Percentiles rank a stretch among this genome's conserved stretches.
Evolutionary conservation across 805 yeast species (phyloP).

Genomic region (Teunomyces atbi): DNA sequence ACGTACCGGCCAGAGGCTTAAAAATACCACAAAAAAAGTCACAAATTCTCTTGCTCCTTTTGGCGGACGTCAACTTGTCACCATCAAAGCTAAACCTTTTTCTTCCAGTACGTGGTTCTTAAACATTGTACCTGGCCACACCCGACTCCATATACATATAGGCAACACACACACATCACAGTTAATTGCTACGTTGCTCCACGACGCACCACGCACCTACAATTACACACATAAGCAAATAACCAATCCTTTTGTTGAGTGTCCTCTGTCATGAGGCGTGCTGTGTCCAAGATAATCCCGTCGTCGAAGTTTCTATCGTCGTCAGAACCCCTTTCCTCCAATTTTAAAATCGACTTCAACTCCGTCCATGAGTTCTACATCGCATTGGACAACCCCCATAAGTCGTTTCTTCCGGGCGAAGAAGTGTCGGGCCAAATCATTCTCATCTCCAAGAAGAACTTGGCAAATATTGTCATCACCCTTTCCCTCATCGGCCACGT

Average conservation of each 20-base stretch:
- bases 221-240: neutral
- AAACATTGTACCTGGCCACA: neutral
- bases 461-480: conserved; percentile 52
- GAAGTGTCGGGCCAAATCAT: conserved; percentile 63
- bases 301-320: conserved; percentile 10
- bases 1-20: neutral
- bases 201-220: neutral
- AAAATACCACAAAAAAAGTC: neutral
- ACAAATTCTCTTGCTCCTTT: neutral
- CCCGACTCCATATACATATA: neutral
- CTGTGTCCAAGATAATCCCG: conserved; percentile 48
- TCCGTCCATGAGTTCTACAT: conserved; percentile 67
- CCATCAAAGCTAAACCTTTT: neutral
- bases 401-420: conserved; percentile 78
- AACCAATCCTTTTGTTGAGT: too few relatives aligned
- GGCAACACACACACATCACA: neutral
- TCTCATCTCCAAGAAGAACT: conserved; percentile 53
- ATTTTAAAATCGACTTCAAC: conserved; percentile 34
- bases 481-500: conserved; percentile 57
- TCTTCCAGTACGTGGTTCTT: neutral
- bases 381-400: conserved; percentile 70
- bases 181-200: too few relatives aligned
- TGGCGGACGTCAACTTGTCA: conserved; percentile 1
- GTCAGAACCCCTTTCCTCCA: conserved; percentile 12
- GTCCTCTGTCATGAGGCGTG: conserved; percentile 45